Base-by-base conservation (phyloP, 345 rosid genomes). In the Brassica juncea region DNA sequence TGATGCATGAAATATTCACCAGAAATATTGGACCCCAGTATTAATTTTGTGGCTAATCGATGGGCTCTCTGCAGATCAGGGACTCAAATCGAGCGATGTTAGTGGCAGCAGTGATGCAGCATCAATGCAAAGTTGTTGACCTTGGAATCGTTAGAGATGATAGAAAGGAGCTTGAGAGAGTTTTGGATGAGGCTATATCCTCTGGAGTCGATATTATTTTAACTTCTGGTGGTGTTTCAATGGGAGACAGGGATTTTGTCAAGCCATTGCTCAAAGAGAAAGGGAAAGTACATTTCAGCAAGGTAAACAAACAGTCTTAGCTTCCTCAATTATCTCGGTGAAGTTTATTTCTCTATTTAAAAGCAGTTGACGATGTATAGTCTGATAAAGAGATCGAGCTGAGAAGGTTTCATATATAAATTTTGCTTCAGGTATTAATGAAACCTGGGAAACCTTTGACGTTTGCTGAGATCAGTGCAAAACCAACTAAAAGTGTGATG, bases 151-250 rank as follows among this genome's bases (percentile, higher is more conserved):
- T 84, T 55, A 77, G 83, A 84, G 98, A 95, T 84, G 86, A 93
- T 42, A 80, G 82, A 79, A 89, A 87, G 35, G 90, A 91, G 68
- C 90, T 90, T 79, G 90, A 90, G 81, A 87, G 77, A 80, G 82
- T 86, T 60, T 74, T 95, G 75, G 87, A 91, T 74, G 76, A 81
- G 76, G 94, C 90, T 39, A 68, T 87, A 77, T 83, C 89, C 73
- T 77, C 91, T 70, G 94, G 90, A 39, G 86, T 89, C 49, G 85
- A 90, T 86, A 88, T 95, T 79, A 87, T 95, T 76, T 72, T 95
- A 70, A 93, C 94, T 77, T 95, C 98, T 69, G 98, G 99, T 4
- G 99, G 99, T 80, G 96, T 95, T 84, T 95, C 99, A 72, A 95
- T 95, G 98, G 98, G 98, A 70, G 99, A 95, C 89, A 91, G 80